Base-by-base conservation (phyloP, 495 filamentous ascomycete genomes). In the Hypomontagnella submonticulosa region DNA sequence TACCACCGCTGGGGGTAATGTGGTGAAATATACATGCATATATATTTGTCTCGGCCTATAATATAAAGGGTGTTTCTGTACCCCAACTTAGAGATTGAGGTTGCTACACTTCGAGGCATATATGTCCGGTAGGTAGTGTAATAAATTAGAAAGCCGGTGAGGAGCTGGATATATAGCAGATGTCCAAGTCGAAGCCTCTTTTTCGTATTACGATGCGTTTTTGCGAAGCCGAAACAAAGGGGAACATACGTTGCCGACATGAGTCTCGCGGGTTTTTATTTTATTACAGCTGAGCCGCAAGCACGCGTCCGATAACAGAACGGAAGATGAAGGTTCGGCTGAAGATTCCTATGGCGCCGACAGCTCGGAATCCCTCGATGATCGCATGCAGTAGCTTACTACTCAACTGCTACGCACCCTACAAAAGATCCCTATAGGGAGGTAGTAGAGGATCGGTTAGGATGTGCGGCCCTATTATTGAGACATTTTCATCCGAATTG, bases 371-470 rank as follows among this genome's bases (percentile, higher is more conserved):
- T 62, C 36, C 47, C 40, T 53, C 37, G 23, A 48, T 30, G 49
- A 61, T 49, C 44, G 44, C 33, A 48, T 55, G 58, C 15, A 41
- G 19, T 34, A 33, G 64, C 64, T 67, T 67, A 67, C 64, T 65
- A 65, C 16, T 41, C 11, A 15, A 18, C 43, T 61, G 48, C 36
- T 48, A 52, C 52, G 19, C 32, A 37, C 18, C 19, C 8, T 12
- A 57, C 52, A 61, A 67, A 67, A 52, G 30, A 18, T 50, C 41
- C 63, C 27, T 53, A 44, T 42, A 13, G 18, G 27, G 10, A n/a
- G 16, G 37, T 42, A n/a, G 47, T 19, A 47, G 20, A 66, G 57
- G 63, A 51, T 61, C 23, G 12, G 12, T 40, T 48, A 49, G 57
- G 47, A 67, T 50, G 50, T n/a, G 23, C 19, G 40, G 38, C 20